A percentile compares a stretch with the other conserved stretches of the same genome.
Evolutionary conservation across 169 alveolate genomes (phyloP).

Genomic region (Fabrea salina): DNA sequence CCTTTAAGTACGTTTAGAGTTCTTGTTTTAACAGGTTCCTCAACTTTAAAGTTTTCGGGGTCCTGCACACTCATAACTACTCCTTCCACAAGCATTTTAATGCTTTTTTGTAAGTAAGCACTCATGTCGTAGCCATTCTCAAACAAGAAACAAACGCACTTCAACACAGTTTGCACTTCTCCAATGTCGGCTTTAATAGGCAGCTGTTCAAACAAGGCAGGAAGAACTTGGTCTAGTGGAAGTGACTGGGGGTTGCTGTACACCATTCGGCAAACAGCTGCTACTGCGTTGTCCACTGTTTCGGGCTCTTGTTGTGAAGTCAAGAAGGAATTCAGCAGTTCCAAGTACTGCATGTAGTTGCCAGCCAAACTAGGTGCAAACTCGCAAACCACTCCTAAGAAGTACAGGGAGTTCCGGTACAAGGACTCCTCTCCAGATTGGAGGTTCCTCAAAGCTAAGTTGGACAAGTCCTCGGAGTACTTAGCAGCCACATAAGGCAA

Average conservation of each 20-base stretch:
- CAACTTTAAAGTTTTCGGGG: constrained; percentile 12
- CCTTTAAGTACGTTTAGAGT: not conserved
- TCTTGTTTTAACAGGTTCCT: too few species aligned
- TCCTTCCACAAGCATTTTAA: not conserved
- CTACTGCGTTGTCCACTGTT: constrained; percentile 29
- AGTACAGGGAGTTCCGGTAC: constrained; percentile 13
- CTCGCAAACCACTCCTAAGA: not conserved
- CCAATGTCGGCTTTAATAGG: constrained; percentile 5
- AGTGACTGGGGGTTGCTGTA: not conserved
- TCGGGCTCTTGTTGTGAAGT: constrained; percentile 3
- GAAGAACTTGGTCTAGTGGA: not conserved
- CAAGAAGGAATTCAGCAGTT: not conserved
- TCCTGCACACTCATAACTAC: not conserved
- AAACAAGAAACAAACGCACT: not conserved
- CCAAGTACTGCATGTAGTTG: not conserved
- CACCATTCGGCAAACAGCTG: constrained; percentile 30
- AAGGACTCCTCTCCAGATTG: not conserved
- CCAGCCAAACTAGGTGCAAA: not conserved
- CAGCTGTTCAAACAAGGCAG: not conserved
- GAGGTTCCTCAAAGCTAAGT: not conserved
- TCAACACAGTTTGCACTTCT: not conserved
- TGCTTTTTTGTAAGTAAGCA: not conserved
- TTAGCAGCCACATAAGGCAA: constrained; percentile 2
- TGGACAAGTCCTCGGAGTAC: not conserved
- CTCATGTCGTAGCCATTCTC: not conserved